phyloP scores from a whole-genome alignment of 2,329 filamentous ascomycete species.

The Fusarium oligoseptatum region DNA sequence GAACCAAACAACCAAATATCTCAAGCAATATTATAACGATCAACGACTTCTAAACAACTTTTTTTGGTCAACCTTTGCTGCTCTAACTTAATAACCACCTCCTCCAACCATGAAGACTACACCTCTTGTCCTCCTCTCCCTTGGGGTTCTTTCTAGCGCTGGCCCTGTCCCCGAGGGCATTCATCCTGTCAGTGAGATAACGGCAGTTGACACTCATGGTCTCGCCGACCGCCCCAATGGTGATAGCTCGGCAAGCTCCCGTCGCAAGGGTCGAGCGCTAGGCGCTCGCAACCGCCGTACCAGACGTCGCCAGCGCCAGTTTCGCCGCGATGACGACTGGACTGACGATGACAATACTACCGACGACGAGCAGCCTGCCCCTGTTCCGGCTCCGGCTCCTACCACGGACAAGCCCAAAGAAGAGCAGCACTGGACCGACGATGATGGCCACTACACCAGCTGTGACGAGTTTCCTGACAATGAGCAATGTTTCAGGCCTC shows the following conservation, averaged over 20 bases:
- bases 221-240: neutral
- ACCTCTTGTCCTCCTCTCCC: conserved; percentile 1
- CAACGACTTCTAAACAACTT: neutral
- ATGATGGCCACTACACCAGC: neutral
- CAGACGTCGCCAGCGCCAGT: neutral
- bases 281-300: neutral
- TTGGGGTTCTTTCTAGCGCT: neutral
- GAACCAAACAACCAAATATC: neutral
- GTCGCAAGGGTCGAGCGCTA: neutral
- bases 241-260: neutral
- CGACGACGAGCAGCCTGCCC: neutral
- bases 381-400: neutral
- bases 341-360: neutral
- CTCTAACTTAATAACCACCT: neutral
- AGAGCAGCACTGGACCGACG: neutral
- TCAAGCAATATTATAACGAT: neutral
- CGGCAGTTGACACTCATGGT: neutral
- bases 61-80: neutral
- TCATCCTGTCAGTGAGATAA: neutral
- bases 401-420: neutral
- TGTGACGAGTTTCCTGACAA: neutral
- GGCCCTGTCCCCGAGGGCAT: neutral
- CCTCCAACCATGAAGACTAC: neutral
- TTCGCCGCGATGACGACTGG: neutral
- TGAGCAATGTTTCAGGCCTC: neutral